phyloP scores from a whole-genome alignment of 208 protist species.

The Crithidia mellificae region DNA sequence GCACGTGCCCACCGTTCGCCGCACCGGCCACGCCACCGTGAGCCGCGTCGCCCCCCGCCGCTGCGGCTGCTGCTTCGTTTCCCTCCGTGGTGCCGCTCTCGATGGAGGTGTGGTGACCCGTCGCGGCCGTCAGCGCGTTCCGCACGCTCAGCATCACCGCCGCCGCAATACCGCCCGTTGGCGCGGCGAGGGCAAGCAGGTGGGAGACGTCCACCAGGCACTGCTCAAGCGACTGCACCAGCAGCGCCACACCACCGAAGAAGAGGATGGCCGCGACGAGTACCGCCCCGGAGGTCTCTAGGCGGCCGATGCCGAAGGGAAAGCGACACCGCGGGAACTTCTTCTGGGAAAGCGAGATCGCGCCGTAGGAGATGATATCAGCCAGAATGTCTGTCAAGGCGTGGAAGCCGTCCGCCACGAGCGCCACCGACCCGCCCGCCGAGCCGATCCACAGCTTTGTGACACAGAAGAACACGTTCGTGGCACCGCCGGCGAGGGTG shows the following conservation, averaged over 20 bases:
- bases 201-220: constrained; percentile 39
- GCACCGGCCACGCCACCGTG: constrained; percentile 22
- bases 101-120: background rate
- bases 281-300: constrained; percentile 83
- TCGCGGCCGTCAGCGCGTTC: constrained; percentile 4
- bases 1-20: background rate
- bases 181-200: constrained; percentile 14
- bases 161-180: constrained; percentile 15
- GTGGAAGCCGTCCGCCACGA: constrained; percentile 88
- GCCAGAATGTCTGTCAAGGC: constrained; percentile 81
- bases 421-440: constrained; percentile 78
- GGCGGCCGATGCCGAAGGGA: constrained; percentile 81
- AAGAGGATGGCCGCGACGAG: constrained; percentile 79
- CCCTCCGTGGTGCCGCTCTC: background rate
- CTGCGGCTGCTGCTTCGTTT: background rate
- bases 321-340: constrained; percentile 78
- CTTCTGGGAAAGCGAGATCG: constrained; percentile 63
- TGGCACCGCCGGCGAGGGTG: constrained; percentile 62
- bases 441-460: constrained; percentile 76
- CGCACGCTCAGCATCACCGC: constrained; percentile 13
- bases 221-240: constrained; percentile 62
- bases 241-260: constrained; percentile 73
- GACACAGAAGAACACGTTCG: constrained; percentile 81
- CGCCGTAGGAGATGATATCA: constrained; percentile 77
- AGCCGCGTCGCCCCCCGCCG: constrained; percentile 1